These are phyloP conservation scores for Hypoxylon sp. DNA, from an alignment of 2,329 filamentous ascomycete genomes.

Conservation along the genomic window DNA sequence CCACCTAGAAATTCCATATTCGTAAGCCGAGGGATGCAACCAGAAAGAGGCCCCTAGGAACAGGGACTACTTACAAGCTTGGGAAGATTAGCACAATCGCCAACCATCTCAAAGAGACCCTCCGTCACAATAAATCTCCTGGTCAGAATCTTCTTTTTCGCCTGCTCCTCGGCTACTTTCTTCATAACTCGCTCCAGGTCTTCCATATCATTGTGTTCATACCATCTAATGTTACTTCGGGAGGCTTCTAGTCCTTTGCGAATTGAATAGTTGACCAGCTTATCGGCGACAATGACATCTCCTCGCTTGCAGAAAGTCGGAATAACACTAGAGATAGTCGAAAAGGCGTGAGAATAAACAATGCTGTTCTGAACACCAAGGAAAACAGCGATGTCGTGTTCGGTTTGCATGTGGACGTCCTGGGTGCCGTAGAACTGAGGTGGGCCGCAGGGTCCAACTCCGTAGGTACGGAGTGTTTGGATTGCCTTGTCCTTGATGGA, in stretches of 20 bases:
- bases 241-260: constrained; percentile 95
- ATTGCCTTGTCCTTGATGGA: constrained; percentile 95
- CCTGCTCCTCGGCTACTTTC: constrained; percentile 89
- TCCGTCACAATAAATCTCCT: constrained; percentile 96
- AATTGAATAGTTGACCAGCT: constrained; percentile 92
- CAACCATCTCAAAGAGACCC: constrained; percentile 90
- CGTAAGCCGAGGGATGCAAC: constrained; percentile 19
- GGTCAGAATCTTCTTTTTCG: constrained; percentile 86
- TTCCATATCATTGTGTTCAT: constrained; percentile 95
- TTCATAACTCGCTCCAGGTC: constrained; percentile 89
- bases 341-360: constrained; percentile 96
- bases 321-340: constrained; percentile 96
- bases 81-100: constrained; percentile 87
- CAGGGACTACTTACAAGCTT: constrained; percentile 75
- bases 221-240: constrained; percentile 92
- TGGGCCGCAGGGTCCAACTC: constrained; percentile 95
- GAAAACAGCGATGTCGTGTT: constrained; percentile 92
- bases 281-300: constrained; percentile 96
- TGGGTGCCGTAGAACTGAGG: constrained; percentile 99
- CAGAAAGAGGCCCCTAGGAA: not conserved
- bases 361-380: constrained; percentile 91
- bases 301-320: constrained; percentile 97
- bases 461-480: constrained; percentile 92
- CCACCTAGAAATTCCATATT: constrained; percentile 69
- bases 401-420: constrained; percentile 97